Evolutionary conservation across 805 yeast species (phyloP).

Genomic region (Metschnikowia baotianmanensis): DNA sequence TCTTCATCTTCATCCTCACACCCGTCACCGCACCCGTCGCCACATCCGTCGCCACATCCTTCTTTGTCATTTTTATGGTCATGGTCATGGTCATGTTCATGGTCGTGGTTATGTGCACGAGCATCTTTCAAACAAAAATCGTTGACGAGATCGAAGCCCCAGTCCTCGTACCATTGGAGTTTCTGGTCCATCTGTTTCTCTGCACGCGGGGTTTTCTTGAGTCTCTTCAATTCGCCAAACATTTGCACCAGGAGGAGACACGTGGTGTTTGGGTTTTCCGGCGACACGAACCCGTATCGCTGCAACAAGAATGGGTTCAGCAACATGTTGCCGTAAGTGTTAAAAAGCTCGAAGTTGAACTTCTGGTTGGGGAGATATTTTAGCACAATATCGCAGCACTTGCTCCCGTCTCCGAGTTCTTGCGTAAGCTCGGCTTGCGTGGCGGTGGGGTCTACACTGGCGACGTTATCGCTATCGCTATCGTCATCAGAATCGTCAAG

Average conservation of each 20-base stretch:
- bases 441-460: constrained; percentile 15
- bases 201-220: constrained; percentile 21
- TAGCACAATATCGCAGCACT: constrained; percentile 71
- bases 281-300: constrained; percentile 75
- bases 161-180: constrained; percentile 48
- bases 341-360: constrained; percentile 59
- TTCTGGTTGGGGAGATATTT: constrained; percentile 43
- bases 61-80: constrained; percentile 19
- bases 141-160: constrained; percentile 41
- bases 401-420: constrained; percentile 34
- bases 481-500: constrained; percentile 15
- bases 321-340: constrained; percentile 74
- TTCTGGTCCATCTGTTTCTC: constrained; percentile 36
- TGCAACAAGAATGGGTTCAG: constrained; percentile 64
- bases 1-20: background rate
- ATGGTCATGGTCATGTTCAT: constrained; percentile 14
- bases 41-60: constrained; percentile 11
- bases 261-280: constrained; percentile 45
- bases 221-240: constrained; percentile 28
- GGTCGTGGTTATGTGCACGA: constrained; percentile 5
- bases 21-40: background rate
- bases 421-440: constrained; percentile 28
- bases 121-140: constrained; percentile 16
- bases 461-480: constrained; percentile 8
- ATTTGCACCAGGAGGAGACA: constrained; percentile 58